Evolutionary conservation across 108 stramenopile species (phyloP), one percentile per base, ranked within the genome.

Genomic region (Halocafeteria seosinensis): DNA sequence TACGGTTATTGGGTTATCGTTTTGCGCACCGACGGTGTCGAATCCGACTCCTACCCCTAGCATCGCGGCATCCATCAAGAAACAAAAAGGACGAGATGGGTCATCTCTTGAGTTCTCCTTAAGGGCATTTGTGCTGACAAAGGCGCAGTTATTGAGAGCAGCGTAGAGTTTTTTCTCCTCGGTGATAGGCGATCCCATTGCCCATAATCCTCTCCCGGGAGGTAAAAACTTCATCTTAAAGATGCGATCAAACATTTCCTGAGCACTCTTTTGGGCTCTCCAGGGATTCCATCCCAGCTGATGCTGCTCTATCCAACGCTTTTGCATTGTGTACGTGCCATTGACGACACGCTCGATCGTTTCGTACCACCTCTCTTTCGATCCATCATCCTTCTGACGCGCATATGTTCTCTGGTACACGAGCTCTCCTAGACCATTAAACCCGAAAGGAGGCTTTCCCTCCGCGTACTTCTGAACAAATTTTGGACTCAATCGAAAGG

Each of bases 111-210:
- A 13, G 2, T 74, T 63, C 68, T 72, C n/a, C 5, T 64, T 28
- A 50, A 70, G 13, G 4, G 62, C 74, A 30, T 31, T 12, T 24
- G 78, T 79, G 53, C 59, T 63, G 26, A 79, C 78, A 37, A 79
- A 79, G 0, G 76, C 78, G 72, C 78, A 80, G 72, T 80, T 80
- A 65, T 80, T 80, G 27, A 80, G 72, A 25, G 78, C 73, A 11
- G 78, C 78, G 64, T 76, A 80, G 21, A 78, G 70, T n/a, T 62
- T 32, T 26, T 73, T 34, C 30, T 80, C 72, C 55, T 72, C 75
- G 11, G 78, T 80, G 36, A 80, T 72, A 34, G 72, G 37, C 13
- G 77, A 58, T 34, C 78, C 78, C 78, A 80, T 80, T 33, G 77
- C 77, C 78, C 78, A 80, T 33, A 80, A 50, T 27, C 78, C 78